Conservation (phyloP, 2,329 filamentous ascomycete genomes). For the Penicillium sp. region DNA sequence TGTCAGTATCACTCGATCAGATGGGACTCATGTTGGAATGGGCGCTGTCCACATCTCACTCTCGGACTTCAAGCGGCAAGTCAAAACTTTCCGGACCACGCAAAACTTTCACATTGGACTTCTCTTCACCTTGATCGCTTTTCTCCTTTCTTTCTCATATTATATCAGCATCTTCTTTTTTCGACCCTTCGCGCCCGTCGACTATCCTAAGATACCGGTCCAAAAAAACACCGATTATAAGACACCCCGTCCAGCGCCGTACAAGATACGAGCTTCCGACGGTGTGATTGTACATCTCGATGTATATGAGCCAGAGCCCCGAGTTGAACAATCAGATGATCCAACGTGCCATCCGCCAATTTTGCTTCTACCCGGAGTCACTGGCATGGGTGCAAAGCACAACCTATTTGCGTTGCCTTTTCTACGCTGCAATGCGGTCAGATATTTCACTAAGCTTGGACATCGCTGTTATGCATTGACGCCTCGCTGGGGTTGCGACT, state of each 20-base stretch:
- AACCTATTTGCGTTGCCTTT: slow-evolving; percentile 1
- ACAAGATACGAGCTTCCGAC: not conserved
- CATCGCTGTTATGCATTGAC: slow-evolving; percentile 9
- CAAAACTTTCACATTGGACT: not conserved
- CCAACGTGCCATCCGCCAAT: not conserved
- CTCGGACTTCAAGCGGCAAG: slow-evolving; percentile 11
- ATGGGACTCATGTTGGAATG: slow-evolving; percentile 6
- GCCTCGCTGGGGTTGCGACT: slow-evolving; percentile 5
- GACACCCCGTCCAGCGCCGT: not conserved
- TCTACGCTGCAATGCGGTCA: slow-evolving; percentile 7
- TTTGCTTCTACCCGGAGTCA: slow-evolving; percentile 1
- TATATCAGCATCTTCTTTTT: slow-evolving; percentile 13
- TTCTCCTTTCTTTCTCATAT: slow-evolving; percentile 9
- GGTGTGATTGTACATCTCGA: not conserved
- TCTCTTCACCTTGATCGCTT: slow-evolving; percentile 5
- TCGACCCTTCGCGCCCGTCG: slow-evolving; percentile 6
- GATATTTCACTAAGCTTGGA: slow-evolving; percentile 7
- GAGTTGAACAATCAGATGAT: not conserved
- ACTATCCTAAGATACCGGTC: not conserved
- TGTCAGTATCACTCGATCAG: slow-evolving; percentile 4
- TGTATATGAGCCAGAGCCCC: not conserved
- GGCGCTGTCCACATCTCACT: slow-evolving; percentile 16
- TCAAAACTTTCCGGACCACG: slow-evolving; percentile 6
- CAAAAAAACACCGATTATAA: not conserved
- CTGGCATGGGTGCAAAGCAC: not conserved